Percentiles rank a stretch among this genome's conserved stretches.
Evolutionary conservation across 1,284 basidiomycete genomes (phyloP).

Genomic region (Ustilago hordei): DNA sequence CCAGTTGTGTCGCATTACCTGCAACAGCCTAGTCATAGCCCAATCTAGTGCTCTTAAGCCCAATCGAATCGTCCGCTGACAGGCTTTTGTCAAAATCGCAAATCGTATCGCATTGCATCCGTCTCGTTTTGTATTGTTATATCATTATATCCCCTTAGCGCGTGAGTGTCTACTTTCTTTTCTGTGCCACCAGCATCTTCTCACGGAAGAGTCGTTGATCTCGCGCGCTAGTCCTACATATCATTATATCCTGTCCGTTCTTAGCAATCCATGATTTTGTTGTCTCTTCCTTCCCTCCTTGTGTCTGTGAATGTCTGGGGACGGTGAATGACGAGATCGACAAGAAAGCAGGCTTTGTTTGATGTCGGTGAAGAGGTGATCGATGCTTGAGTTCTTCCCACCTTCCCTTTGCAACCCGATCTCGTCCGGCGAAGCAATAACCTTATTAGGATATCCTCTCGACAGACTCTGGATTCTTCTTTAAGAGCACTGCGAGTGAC

Average conservation of each 20-base stretch:
- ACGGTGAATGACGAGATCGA: no score
- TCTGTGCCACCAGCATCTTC: background rate
- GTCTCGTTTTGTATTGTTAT: slow-evolving; percentile 4
- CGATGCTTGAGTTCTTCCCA: no score
- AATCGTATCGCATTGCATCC: background rate
- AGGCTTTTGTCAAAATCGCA: no score
- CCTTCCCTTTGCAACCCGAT: no score
- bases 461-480: no score
- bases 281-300: background rate
- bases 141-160: slow-evolving; percentile 10
- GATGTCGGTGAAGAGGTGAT: no score
- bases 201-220: background rate
- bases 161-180: background rate
- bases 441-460: no score
- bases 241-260: background rate
- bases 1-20: background rate
- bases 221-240: background rate
- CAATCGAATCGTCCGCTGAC: no score
- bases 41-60: background rate
- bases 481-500: no score
- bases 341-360: no score
- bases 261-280: background rate
- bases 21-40: background rate
- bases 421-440: no score
- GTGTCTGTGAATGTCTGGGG: background rate